Conservation (phyloP, 1,139 yeast species). For the Yamadazyma diospyri region DNA sequence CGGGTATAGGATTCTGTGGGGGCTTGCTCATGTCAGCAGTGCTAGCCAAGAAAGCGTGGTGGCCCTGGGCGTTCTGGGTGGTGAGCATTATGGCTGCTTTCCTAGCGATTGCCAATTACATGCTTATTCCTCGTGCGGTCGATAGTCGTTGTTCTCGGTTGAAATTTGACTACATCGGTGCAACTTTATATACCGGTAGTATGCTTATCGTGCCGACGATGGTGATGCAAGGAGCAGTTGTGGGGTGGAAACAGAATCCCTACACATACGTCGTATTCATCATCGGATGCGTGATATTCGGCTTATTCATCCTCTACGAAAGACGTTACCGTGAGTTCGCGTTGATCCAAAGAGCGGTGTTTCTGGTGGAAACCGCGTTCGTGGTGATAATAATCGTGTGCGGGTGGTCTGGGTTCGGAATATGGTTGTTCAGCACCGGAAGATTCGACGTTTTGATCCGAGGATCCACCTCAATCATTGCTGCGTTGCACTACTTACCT, state of each 20-base stretch:
- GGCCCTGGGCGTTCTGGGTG: conserved; percentile 57
- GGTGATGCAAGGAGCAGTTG: conserved; percentile 58
- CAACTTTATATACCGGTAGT: conserved; percentile 24
- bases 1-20: conserved; percentile 50
- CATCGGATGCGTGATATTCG: conserved; percentile 37
- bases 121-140: conserved; percentile 3
- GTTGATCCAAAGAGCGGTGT: not conserved
- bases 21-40: conserved; percentile 48
- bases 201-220: conserved; percentile 37
- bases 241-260: conserved; percentile 44
- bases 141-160: not conserved
- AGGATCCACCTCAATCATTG: conserved; percentile 26
- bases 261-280: conserved; percentile 47
- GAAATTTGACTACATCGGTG: conserved; percentile 13
- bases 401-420: conserved; percentile 59
- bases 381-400: conserved; percentile 44
- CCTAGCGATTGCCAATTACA: conserved; percentile 17
- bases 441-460: conserved; percentile 33
- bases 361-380: conserved; percentile 28
- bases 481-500: conserved; percentile 40
- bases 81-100: conserved; percentile 34
- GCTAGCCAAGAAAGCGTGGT: conserved; percentile 33
- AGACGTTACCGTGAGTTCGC: conserved; percentile 31
- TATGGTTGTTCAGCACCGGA: conserved; percentile 48
- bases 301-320: conserved; percentile 21